Evolutionary conservation across 2,329 filamentous ascomycete species (phyloP), one percentile per base, ranked within the genome.

Genomic region (Talaromyces sp.): DNA sequence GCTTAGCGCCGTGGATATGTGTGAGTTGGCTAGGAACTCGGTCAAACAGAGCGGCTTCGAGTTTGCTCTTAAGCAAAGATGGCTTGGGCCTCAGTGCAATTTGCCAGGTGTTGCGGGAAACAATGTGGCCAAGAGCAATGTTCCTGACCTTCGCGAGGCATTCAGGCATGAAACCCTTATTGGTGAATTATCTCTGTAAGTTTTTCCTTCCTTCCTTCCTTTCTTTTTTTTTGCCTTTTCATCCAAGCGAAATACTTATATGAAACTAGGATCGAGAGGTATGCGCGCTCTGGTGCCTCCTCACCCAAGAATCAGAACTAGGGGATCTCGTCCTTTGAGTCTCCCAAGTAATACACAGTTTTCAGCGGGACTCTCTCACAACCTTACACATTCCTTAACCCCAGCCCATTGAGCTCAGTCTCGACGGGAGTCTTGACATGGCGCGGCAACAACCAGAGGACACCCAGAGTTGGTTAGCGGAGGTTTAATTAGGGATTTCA

Each of bases 11-110:
- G 93, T 98, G 4, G 95, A 99, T 70, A 99, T 99, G 95, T 98
- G 95, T 72, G 95, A 99, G 77, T 77, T 99, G 60, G 95, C 95
- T 26, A 96, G 96, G 77, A 93, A 98, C 73, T 96, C 91, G 10
- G 95, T 99, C 46, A 86, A 89, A 68, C 95, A 99, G 74, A 96
- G 91, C 72, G 95, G 95, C 7, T 99, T 96, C 70, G 95, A 99
- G 73, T 82, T 89, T 68, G 84, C 87, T 13, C 82, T 98, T 69
- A 99, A 99, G 77, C 87, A 93, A 70, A 86, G 92, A 73, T 99
- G 93, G 93, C 80, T 99, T 4, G 95, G 95, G 3, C 80, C 83
- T 32, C 85, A 90, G 64, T 98, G 88, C 72, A 82, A 89, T 70
- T 78, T 89, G 43, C 89, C 90, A 0, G 95, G 95, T 2, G 88